phyloP scores from a whole-genome alignment of 129 eudicot genomes.

The Flaveria bidentis region DNA sequence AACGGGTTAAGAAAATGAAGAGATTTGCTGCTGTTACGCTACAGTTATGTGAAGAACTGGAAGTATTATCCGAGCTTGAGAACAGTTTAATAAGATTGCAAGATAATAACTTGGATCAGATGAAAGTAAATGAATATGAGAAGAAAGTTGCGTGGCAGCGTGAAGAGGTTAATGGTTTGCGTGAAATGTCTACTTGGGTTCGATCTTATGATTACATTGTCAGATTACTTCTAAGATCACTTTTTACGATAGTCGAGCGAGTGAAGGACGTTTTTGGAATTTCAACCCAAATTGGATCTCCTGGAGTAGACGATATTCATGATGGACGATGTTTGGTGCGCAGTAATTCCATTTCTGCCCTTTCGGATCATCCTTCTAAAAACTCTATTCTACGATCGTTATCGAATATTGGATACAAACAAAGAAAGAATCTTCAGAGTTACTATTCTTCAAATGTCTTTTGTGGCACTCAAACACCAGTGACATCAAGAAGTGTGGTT shows the following conservation, averaged over 20 bases:
- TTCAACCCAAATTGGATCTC: conserved; percentile 24
- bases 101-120: conserved; percentile 38
- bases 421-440: conserved; percentile 29
- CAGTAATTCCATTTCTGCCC: conserved; percentile 57
- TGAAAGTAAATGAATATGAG: conserved; percentile 69
- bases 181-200: conserved; percentile 87
- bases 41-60: conserved; percentile 78
- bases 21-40: conserved; percentile 66
- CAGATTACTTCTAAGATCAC: conserved; percentile 62
- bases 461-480: conserved; percentile 38
- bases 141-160: conserved; percentile 89
- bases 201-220: conserved; percentile 64
- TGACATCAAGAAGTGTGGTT: conserved; percentile 48
- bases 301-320: conserved; percentile 22
- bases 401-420: conserved; percentile 55
- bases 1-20: conserved; percentile 71
- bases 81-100: conserved; percentile 65
- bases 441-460: conserved; percentile 31
- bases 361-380: conserved; percentile 47
- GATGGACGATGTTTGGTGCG: conserved; percentile 39
- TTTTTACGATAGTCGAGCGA: conserved; percentile 65
- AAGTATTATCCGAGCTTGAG: conserved; percentile 80
- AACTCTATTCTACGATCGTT: conserved; percentile 46
- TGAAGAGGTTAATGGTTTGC: conserved; percentile 71
- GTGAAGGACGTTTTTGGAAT: conserved; percentile 53